A percentile compares a stretch with the other conserved stretches of the same genome.
phyloP scores from a whole-genome alignment of 306 rosid species.

The Fragaria ananassa region DNA sequence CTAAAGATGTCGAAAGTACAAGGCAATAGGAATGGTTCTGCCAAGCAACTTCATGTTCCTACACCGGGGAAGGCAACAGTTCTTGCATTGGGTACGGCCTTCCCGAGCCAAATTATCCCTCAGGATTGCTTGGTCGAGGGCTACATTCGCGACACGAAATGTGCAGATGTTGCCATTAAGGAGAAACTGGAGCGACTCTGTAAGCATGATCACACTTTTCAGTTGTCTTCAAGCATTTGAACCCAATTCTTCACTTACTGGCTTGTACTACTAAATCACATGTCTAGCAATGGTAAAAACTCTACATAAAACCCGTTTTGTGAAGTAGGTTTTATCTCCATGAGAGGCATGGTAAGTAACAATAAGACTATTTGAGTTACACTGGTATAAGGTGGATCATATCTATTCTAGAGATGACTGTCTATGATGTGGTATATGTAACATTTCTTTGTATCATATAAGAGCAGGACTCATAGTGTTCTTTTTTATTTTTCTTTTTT shows the following conservation, averaged over 20 bases:
- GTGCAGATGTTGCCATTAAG: conserved; percentile 60
- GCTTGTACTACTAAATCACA: neutral
- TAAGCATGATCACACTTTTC: conserved; percentile 37
- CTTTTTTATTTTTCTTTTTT: neutral
- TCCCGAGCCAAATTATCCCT: conserved; percentile 84
- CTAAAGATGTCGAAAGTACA: conserved; percentile 52
- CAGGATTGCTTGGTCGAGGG: conserved; percentile 96
- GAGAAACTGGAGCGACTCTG: conserved; percentile 88
- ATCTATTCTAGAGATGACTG: neutral
- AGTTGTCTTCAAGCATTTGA: neutral
- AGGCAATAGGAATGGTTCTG: conserved; percentile 28
- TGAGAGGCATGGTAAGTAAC: neutral
- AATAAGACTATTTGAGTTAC: neutral
- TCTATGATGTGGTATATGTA: neutral
- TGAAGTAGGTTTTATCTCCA: neutral
- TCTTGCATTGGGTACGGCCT: conserved; percentile 86
- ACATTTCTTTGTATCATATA: neutral
- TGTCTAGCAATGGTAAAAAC: neutral
- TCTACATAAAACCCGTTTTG: neutral
- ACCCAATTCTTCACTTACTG: neutral
- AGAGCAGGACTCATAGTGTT: conserved; percentile 10
- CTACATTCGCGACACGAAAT: conserved; percentile 82
- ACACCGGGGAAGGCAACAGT: conserved; percentile 73
- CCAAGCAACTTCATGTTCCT: conserved; percentile 30
- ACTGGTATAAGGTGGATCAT: neutral